phyloP scores from a whole-genome alignment of 495 filamentous ascomycete species.

The Penicillium canescens region DNA sequence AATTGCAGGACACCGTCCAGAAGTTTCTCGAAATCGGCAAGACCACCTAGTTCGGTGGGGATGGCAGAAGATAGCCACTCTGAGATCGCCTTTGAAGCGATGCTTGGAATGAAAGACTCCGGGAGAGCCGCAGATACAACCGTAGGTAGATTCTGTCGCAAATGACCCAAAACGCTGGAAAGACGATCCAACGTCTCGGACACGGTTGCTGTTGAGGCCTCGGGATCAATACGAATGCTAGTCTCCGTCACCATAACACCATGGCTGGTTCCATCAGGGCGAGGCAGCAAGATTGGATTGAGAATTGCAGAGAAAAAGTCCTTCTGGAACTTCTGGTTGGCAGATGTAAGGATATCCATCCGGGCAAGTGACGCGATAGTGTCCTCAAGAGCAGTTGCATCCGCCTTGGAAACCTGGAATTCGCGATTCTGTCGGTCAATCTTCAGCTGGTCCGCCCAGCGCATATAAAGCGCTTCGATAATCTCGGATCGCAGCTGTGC shows the following conservation, averaged over 20 bases:
- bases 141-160: conserved; percentile 63
- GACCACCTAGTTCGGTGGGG: conserved; percentile 67
- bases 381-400: conserved; percentile 29
- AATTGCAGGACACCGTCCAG: conserved; percentile 63
- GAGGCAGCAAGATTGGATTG: conserved; percentile 34
- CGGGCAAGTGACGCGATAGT: conserved; percentile 35
- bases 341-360: conserved; percentile 34
- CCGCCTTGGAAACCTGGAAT: conserved; percentile 47
- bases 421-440: conserved; percentile 50
- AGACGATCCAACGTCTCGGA: conserved; percentile 49
- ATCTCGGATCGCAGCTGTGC: conserved; percentile 34
- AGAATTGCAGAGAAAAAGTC: conserved; percentile 32
- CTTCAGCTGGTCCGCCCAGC: conserved; percentile 55
- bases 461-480: conserved; percentile 28
- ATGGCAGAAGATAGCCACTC: conserved; percentile 75
- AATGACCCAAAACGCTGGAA: conserved; percentile 59
- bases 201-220: conserved; percentile 27
- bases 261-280: conserved; percentile 25
- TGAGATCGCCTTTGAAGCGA: conserved; percentile 65
- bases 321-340: conserved; percentile 36
- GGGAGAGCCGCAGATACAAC: conserved; percentile 63
- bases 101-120: conserved; percentile 61
- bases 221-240: conserved; percentile 32
- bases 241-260: conserved; percentile 28
- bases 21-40: conserved; percentile 66